Conservation (phyloP, 192 early-diverging fungal genomes). For the Entophlyctis helioformis region DNA sequence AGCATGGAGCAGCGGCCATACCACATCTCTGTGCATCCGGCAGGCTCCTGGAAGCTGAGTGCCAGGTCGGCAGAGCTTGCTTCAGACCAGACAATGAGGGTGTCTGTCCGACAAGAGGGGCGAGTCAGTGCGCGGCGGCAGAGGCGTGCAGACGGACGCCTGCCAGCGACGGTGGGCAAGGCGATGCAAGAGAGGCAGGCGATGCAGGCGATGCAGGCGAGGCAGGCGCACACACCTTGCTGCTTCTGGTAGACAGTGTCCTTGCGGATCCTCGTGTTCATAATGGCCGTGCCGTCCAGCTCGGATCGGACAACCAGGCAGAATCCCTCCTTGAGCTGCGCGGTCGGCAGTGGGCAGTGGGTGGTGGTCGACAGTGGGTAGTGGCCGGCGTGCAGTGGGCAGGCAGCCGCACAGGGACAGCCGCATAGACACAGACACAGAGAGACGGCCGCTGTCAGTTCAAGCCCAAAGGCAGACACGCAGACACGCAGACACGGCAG, state of each 20-base stretch:
- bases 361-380: not conserved
- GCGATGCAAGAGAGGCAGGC: too few species aligned
- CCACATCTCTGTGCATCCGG: constrained; percentile 77
- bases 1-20: constrained; percentile 14
- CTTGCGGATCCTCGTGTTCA: constrained; percentile 63
- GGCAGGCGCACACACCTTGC: constrained; percentile 52
- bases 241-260: constrained; percentile 71
- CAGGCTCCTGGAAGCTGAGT: constrained; percentile 82
- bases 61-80: constrained; percentile 68
- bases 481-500: not conserved
- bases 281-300: constrained; percentile 23
- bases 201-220: not conserved
- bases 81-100: constrained; percentile 90
- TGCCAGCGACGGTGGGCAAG: too few species aligned
- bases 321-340: constrained; percentile 11
- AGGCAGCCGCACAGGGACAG: too few species aligned
- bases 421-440: too few species aligned
- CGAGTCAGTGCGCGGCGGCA: not conserved
- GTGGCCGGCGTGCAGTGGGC: too few species aligned
- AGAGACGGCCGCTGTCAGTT: not conserved
- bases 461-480: not conserved
- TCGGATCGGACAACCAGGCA: constrained; percentile 28
- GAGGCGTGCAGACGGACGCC: not conserved
- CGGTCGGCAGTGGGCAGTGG: not conserved
- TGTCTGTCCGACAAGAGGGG: constrained; percentile 31